A percentile compares a stretch with the other conserved stretches of the same genome.
phyloP scores from a whole-genome alignment of 2,329 filamentous ascomycete genomes.

The Ceratocystis harringtonii region DNA sequence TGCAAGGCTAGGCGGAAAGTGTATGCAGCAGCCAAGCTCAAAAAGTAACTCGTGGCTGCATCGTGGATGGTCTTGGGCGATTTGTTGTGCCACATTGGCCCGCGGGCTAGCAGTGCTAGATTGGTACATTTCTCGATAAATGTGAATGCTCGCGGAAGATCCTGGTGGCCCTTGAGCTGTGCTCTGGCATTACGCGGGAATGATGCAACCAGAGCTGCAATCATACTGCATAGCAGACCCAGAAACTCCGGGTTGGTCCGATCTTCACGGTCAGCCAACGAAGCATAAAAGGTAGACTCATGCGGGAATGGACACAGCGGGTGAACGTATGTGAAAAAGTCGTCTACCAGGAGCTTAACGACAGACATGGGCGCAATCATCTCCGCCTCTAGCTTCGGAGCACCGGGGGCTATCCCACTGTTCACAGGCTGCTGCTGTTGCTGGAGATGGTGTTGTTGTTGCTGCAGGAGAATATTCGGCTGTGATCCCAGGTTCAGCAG shows the following conservation, averaged over 20 bases:
- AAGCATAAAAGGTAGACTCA: slow-evolving; percentile 59
- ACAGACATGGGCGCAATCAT: slow-evolving; percentile 55
- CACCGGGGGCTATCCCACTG: background rate
- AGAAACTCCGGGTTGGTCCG: slow-evolving; percentile 51
- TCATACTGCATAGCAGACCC: slow-evolving; percentile 58
- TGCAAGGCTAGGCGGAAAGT: slow-evolving; percentile 53
- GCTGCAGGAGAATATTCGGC: background rate
- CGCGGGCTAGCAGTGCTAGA: slow-evolving; percentile 52
- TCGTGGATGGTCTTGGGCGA: slow-evolving; percentile 36
- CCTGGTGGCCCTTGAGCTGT: slow-evolving; percentile 51
- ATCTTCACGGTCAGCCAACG: slow-evolving; percentile 52
- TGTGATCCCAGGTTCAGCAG: slow-evolving; percentile 11
- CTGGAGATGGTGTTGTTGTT: background rate
- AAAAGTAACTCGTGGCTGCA: slow-evolving; percentile 60
- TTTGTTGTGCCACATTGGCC: slow-evolving; percentile 35
- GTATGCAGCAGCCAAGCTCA: slow-evolving; percentile 52
- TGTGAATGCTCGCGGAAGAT: slow-evolving; percentile 53
- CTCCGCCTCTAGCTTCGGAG: slow-evolving; percentile 40
- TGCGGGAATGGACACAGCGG: slow-evolving; percentile 65
- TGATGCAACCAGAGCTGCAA: slow-evolving; percentile 56
- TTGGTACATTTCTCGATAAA: slow-evolving; percentile 57
- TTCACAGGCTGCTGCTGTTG: background rate
- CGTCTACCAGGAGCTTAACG: slow-evolving; percentile 55
- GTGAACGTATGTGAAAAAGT: slow-evolving; percentile 73
- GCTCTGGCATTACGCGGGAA: slow-evolving; percentile 57